Conservation (phyloP, 2,329 filamentous ascomycete genomes). For the Spiromastix sp. region DNA sequence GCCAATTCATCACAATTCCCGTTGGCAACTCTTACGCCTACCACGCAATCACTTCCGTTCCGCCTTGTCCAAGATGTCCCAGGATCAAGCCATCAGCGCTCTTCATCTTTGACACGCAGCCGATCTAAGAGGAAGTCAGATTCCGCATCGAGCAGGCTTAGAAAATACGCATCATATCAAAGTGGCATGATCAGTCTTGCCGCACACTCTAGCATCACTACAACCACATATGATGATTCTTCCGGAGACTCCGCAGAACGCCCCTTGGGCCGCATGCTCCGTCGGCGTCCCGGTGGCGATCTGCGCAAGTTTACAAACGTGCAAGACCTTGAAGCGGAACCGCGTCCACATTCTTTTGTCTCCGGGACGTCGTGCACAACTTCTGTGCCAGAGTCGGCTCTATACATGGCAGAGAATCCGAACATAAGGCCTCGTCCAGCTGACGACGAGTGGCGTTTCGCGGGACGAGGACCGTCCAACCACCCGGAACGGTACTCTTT, state of each 20-base stretch:
- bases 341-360: constrained; percentile 25
- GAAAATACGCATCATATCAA: constrained; percentile 37
- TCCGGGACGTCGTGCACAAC: constrained; percentile 28
- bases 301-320: constrained; percentile 58
- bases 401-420: constrained; percentile 16
- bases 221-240: constrained; percentile 3
- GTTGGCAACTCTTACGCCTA: not conserved
- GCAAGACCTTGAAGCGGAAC: constrained; percentile 45
- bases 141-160: constrained; percentile 26
- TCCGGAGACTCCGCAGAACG: constrained; percentile 14
- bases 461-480: constrained; percentile 15
- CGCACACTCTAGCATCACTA: constrained; percentile 17
- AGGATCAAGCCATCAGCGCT: constrained; percentile 1
- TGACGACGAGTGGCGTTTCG: not conserved
- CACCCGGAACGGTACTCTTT: constrained; percentile 30
- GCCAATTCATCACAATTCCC: too few relatives aligned
- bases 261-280: constrained; percentile 44
- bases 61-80: not conserved
- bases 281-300: constrained; percentile 65
- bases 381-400: constrained; percentile 21
- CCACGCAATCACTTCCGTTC: not conserved
- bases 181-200: constrained; percentile 28
- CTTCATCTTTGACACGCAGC: constrained; percentile 16
- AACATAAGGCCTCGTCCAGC: too few relatives aligned
- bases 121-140: constrained; percentile 17